Evolutionary conservation across 495 filamentous ascomycete genomes (phyloP).

Genomic region (Hyaloscypha variabilis): DNA sequence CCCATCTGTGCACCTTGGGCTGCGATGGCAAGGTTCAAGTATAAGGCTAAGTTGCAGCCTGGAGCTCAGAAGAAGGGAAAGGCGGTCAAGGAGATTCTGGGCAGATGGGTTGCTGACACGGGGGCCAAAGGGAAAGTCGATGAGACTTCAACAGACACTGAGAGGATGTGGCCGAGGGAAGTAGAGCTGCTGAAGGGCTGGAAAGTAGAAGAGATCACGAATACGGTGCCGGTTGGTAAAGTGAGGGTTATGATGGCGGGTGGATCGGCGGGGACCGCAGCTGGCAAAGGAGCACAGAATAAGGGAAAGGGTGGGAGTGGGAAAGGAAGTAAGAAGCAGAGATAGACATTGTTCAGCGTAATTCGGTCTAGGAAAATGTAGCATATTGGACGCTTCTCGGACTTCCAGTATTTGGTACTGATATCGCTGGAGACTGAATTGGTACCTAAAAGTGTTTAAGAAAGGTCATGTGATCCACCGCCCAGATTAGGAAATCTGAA

Average conservation of each 20-base stretch:
- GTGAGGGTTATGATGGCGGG: constrained; percentile 75
- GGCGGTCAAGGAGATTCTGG: constrained; percentile 85
- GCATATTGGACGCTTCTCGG: no score
- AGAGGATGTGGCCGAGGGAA: constrained; percentile 81
- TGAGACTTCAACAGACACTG: constrained; percentile 58
- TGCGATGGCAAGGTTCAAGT: constrained; percentile 77
- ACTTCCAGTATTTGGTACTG: no score
- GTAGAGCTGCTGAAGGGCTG: constrained; percentile 78
- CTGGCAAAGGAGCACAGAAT: constrained; percentile 38
- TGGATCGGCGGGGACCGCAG: constrained; percentile 48
- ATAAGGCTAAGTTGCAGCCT: constrained; percentile 91
- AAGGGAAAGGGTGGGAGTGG: constrained; percentile 29
- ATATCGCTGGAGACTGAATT: no score
- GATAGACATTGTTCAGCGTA: constrained; percentile 13
- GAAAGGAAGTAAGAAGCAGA: constrained; percentile 41
- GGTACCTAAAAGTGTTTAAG: no score
- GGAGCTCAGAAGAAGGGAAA: constrained; percentile 92
- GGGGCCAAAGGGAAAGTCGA: constrained; percentile 61
- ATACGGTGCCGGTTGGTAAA: constrained; percentile 81
- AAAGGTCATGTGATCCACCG: no score
- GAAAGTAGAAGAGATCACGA: constrained; percentile 81
- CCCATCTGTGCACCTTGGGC: constrained; percentile 90
- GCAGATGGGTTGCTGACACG: constrained; percentile 69
- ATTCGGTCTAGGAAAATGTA: no score
- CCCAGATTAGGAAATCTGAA: no score